A percentile compares a stretch with the other conserved stretches of the same genome.
Evolutionary conservation across 2,329 filamentous ascomycete genomes (phyloP).

Genomic region (Penicillium sp.): DNA sequence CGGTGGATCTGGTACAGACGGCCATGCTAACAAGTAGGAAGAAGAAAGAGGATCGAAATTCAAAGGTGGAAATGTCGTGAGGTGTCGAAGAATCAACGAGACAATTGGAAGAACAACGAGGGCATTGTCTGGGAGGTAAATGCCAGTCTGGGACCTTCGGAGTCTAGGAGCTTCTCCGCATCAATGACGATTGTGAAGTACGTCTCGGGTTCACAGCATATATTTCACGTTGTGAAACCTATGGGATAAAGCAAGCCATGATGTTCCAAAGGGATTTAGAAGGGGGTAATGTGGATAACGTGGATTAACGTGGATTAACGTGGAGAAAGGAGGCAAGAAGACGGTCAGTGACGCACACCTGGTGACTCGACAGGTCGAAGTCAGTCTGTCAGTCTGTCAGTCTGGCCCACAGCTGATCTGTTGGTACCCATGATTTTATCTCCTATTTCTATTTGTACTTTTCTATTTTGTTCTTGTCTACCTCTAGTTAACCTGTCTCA

Average conservation of each 20-base stretch:
- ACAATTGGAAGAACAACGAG: conserved; percentile 13
- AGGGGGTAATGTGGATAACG: conserved; percentile 5
- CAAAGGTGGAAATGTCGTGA: conserved; percentile 5
- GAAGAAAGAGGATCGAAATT: conserved; percentile 7
- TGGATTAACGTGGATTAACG: too few relatives aligned
- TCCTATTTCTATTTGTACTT: too few relatives aligned
- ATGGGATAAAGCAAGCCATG: conserved; percentile 22
- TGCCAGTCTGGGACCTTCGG: conserved; percentile 23
- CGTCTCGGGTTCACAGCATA: conserved; percentile 26
- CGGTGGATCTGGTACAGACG: conserved; percentile 27
- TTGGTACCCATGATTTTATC: not conserved
- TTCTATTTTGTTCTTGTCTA: too few relatives aligned
- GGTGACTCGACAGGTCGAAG: conserved; percentile 37
- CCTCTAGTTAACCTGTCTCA: not conserved
- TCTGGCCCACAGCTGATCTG: conserved; percentile 17
- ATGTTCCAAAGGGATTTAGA: conserved; percentile 4
- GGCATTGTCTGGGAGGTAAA: conserved; percentile 25
- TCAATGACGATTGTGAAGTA: conserved; percentile 23
- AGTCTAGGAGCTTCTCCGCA: conserved; percentile 40
- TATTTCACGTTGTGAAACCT: conserved; percentile 22
- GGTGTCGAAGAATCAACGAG: conserved; percentile 14
- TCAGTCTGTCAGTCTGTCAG: conserved; percentile 33
- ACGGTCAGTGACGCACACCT: conserved; percentile 40
- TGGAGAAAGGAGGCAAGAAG: conserved; percentile 17
- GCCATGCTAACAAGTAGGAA: conserved; percentile 38